These are phyloP conservation scores for Irpex sp. DNA, from an alignment of 1,284 basidiomycete species.

Conservation along the genomic window DNA sequence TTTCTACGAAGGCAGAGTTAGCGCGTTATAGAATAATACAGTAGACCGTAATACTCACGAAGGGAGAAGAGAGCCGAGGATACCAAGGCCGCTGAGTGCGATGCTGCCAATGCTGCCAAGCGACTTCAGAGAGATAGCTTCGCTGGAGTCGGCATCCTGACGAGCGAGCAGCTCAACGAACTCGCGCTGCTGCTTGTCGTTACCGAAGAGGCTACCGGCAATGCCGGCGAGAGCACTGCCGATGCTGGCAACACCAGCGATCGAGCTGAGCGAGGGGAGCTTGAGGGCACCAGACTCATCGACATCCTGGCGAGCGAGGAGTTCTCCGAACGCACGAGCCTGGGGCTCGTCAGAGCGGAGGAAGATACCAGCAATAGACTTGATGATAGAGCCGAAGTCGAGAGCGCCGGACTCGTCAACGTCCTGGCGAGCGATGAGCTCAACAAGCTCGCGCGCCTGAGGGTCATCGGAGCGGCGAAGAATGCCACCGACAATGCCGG, in stretches of 20 bases:
- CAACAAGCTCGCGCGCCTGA: neutral
- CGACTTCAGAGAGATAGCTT: neutral
- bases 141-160: neutral
- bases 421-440: neutral
- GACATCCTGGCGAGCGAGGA: neutral
- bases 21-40: neutral
- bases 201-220: neutral
- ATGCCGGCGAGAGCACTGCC: neutral
- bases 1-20: neutral
- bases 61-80: neutral
- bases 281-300: neutral
- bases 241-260: neutral
- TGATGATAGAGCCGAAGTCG: neutral
- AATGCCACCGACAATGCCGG: neutral
- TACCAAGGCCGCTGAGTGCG: neutral
- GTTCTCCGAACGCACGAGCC: neutral
- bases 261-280: neutral
- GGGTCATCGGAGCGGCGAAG: neutral
- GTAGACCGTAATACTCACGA: neutral
- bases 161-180: neutral
- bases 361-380: neutral
- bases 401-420: neutral
- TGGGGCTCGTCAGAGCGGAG: neutral
- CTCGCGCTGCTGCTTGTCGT: conserved; percentile 1
- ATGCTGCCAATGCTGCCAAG: neutral